These are phyloP conservation scores for Trichophyton verrucosum DNA, from an alignment of 2,329 filamentous ascomycete genomes.

Conservation along the genomic window DNA sequence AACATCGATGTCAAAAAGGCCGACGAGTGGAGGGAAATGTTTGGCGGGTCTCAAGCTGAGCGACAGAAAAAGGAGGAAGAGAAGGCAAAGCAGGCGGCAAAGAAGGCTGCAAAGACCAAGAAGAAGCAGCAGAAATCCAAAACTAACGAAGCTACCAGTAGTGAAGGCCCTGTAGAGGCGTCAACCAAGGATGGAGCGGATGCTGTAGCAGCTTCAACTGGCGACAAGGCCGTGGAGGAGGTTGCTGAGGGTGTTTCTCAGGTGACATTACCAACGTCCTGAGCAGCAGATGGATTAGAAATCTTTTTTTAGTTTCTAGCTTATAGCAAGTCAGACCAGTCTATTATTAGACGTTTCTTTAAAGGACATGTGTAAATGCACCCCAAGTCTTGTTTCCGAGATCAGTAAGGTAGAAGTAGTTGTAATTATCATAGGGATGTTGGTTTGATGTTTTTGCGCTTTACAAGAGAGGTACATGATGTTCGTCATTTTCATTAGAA, in stretches of 20 bases:
- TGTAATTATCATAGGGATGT: background rate
- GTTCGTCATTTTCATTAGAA: background rate
- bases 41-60: constrained; percentile 53
- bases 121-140: constrained; percentile 9
- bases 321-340: background rate
- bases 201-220: constrained; percentile 14
- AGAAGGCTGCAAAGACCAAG: constrained; percentile 16
- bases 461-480: background rate
- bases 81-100: constrained; percentile 28
- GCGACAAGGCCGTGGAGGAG: constrained; percentile 28
- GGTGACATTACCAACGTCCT: constrained; percentile 32
- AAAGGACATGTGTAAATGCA: background rate
- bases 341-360: too few relatives aligned
- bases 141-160: background rate
- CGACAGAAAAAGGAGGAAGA: constrained; percentile 59
- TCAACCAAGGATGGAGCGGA: constrained; percentile 25
- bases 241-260: constrained; percentile 32
- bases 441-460: background rate
- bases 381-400: background rate
- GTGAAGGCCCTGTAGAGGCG: constrained; percentile 21
- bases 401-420: background rate
- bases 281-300: background rate
- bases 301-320: background rate
- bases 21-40: constrained; percentile 69
- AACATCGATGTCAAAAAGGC: constrained; percentile 71